Percentiles rank a stretch among this genome's conserved stretches.
Conservation (phyloP, 1,284 basidiomycete genomes). For the Gymnopus androsaceus region DNA sequence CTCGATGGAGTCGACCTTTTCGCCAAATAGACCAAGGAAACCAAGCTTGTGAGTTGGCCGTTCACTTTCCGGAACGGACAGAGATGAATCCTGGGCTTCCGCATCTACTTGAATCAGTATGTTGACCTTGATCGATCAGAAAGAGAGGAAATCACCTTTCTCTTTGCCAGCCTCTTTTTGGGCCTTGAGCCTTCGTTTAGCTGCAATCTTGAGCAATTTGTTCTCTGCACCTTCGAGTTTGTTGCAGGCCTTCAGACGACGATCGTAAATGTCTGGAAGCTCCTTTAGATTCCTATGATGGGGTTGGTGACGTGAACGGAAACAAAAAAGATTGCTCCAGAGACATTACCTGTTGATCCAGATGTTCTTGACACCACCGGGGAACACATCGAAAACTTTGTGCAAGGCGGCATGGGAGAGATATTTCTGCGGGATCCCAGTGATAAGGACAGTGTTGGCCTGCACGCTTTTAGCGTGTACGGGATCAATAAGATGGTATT, state of each 20-base stretch:
- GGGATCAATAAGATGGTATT: slow-evolving; percentile 79
- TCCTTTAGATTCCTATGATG: slow-evolving; percentile 70
- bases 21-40: slow-evolving; percentile 58
- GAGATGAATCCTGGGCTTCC: not conserved
- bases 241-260: slow-evolving; percentile 70
- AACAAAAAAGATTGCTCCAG: not conserved
- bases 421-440: slow-evolving; percentile 83
- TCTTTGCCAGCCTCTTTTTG: slow-evolving; percentile 28
- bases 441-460: slow-evolving; percentile 87
- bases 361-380: slow-evolving; percentile 84
- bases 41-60: slow-evolving; percentile 83
- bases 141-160: slow-evolving; percentile 14
- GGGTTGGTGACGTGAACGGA: not conserved
- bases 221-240: slow-evolving; percentile 89
- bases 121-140: no score
- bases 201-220: slow-evolving; percentile 70
- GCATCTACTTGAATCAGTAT: slow-evolving; percentile 7
- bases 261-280: slow-evolving; percentile 81
- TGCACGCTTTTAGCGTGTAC: slow-evolving; percentile 76
- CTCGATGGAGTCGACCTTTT: slow-evolving; percentile 91
- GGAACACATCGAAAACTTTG: slow-evolving; percentile 71
- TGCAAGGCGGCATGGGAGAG: slow-evolving; percentile 68
- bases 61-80: slow-evolving; percentile 37
- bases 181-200: slow-evolving; percentile 61
- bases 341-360: slow-evolving; percentile 78